Evolutionary conservation across 2,329 filamentous ascomycete genomes (phyloP).

Genomic region (Ophiocordyceps camponoti-floridani): DNA sequence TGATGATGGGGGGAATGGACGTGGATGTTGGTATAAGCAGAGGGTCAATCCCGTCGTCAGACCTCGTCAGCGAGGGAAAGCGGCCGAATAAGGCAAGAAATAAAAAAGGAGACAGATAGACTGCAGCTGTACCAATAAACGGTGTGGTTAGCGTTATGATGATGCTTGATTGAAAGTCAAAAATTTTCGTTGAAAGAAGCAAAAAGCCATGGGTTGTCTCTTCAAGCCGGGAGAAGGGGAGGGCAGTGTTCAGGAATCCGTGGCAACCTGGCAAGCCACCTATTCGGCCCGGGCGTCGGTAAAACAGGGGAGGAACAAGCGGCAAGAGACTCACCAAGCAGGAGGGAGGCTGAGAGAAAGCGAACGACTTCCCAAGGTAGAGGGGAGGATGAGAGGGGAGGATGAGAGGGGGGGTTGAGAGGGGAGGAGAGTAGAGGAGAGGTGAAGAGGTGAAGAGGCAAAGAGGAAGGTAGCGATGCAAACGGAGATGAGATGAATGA

Average conservation of each 20-base stretch:
- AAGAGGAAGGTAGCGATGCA: background rate
- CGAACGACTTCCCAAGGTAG: background rate
- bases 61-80: background rate
- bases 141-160: background rate
- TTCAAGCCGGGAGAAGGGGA: too few species aligned
- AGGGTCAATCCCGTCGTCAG: background rate
- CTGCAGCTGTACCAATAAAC: background rate
- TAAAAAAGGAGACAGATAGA: background rate
- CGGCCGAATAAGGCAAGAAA: background rate
- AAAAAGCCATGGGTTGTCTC: too few species aligned
- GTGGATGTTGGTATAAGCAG: background rate
- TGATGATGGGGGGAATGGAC: constrained; percentile 3
- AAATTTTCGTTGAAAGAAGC: background rate
- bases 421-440: background rate
- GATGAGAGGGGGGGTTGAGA: background rate
- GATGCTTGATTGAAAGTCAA: background rate
- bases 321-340: background rate
- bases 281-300: background rate
- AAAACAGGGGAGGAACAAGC: background rate
- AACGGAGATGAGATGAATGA: background rate
- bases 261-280: background rate
- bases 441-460: too few species aligned
- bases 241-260: too few species aligned
- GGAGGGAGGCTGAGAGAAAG: too few species aligned
- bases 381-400: background rate